These are phyloP conservation scores for Aspergillus hancockii DNA, from an alignment of 495 filamentous ascomycete species.

Conservation along the genomic window DNA sequence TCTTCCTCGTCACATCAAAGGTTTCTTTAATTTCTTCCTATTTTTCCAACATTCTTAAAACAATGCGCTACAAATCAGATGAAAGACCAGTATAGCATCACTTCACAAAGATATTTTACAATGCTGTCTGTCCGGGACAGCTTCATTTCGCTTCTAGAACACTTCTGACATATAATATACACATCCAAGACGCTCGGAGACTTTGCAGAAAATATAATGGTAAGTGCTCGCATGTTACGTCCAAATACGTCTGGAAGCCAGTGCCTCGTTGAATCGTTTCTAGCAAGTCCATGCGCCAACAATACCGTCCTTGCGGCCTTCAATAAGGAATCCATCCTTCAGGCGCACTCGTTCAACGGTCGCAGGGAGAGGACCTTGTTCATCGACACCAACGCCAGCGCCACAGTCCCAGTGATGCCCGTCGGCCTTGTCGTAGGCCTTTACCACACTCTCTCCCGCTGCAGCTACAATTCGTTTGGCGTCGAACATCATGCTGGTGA, in stretches of 20 bases:
- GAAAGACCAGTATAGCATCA: not conserved
- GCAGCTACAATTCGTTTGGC: slow-evolving; percentile 85
- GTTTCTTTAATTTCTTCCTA: not conserved
- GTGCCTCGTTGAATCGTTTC: slow-evolving; percentile 12
- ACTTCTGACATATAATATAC: slow-evolving; percentile 4
- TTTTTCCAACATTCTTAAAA: not conserved
- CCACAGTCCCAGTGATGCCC: slow-evolving; percentile 97
- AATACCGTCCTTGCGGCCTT: slow-evolving; percentile 84
- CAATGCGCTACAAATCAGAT: not conserved
- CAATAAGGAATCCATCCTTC: slow-evolving; percentile 91
- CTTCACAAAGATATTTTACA: not conserved
- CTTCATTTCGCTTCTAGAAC: slow-evolving; percentile 2
- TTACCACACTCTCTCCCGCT: slow-evolving; percentile 87
- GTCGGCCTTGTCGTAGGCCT: slow-evolving; percentile 97
- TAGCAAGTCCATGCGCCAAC: slow-evolving; percentile 92
- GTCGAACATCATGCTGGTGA: slow-evolving; percentile 99
- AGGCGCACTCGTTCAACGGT: slow-evolving; percentile 87
- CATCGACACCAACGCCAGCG: slow-evolving; percentile 67
- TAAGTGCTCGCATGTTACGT: slow-evolving; percentile 4
- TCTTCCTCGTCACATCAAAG: not conserved
- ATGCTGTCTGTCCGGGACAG: slow-evolving; percentile 1
- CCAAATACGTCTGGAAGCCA: not conserved
- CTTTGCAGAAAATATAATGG: not conserved
- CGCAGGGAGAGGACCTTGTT: slow-evolving; percentile 58
- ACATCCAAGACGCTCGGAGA: not conserved